These are phyloP conservation scores for Amphibolis antarctica DNA, from an alignment of 106 monocot genomes.

Conservation along the genomic window DNA sequence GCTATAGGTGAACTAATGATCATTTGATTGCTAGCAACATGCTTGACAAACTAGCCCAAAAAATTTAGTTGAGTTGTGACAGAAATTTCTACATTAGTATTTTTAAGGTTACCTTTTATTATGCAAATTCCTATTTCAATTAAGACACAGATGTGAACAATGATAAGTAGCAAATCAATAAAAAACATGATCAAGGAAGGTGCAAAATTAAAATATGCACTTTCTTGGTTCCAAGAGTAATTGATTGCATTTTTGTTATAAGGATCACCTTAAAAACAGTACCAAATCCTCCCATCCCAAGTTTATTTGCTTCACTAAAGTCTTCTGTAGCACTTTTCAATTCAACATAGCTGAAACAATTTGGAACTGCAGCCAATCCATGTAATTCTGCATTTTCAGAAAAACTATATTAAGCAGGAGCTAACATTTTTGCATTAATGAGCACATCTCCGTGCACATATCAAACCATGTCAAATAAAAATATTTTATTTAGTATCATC, in stretches of 20 bases:
- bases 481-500: background rate
- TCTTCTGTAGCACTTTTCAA: constrained; percentile 6
- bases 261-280: constrained; percentile 11
- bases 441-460: background rate
- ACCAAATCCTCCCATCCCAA: constrained; percentile 11
- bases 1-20: no score
- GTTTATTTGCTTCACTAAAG: constrained; percentile 7
- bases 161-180: no score
- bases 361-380: no score
- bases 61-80: no score
- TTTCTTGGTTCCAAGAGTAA: background rate
- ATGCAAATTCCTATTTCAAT: no score
- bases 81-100: no score
- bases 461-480: background rate
- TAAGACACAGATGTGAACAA: no score
- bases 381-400: background rate
- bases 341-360: constrained; percentile 7
- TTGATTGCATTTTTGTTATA: background rate
- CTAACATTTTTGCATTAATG: background rate
- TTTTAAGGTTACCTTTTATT: no score
- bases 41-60: no score
- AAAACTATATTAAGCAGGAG: background rate
- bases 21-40: no score
- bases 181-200: background rate
- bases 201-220: background rate